Base-by-base conservation (phyloP, 1,139 yeast species). In the Candida frijolesensis region DNA sequence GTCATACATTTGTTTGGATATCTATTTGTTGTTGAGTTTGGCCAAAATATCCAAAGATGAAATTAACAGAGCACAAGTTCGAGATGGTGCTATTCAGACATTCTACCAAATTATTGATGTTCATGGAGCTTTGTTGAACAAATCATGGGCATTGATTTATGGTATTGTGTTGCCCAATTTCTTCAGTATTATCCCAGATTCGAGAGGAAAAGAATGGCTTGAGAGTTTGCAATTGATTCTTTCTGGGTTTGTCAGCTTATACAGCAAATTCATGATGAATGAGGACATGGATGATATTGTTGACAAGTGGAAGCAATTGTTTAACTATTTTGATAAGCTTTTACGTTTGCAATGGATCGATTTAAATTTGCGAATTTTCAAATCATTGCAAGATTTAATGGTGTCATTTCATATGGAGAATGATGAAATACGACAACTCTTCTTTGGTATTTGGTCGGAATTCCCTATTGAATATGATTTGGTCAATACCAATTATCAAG, bases 41-140 rank as follows among this genome's bases (percentile, higher is more conserved):
- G 84, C 91, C 0, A 76, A 76, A 25, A 78, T 90, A 29, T 80
- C 91, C 0, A 64, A 71, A 30, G 95, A 89, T 58, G 57, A 53
- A 43, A 46, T 40, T 11, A 58, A 75, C 1, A 77, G 96, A 51
- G 81, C 87, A 0, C 96, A 90, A 58, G 96, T 92, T 1, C 77
- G 96, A 56, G 90, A 90, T 61, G 97, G 97, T 1, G 85, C 97
- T 0, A 80, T 90, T 29, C 96, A 90, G 62, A 92, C 96, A 0
- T 83, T 91, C 58, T 89, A 89, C 67, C 84, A 92, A 57, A 86
- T 92, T 40, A 77, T 91, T 52, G 96, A 90, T 49, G 84, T 92
- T 1, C 94, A 89, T 65, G 90, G 94, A 0, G 62, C 69, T 11
- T 71, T 74, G 34, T 71, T 86, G 38, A 57, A 63, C 12, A 77